These are phyloP conservation scores for Ligustrum vulgare DNA, from an alignment of 257 asterid species.

Conservation along the genomic window DNA sequence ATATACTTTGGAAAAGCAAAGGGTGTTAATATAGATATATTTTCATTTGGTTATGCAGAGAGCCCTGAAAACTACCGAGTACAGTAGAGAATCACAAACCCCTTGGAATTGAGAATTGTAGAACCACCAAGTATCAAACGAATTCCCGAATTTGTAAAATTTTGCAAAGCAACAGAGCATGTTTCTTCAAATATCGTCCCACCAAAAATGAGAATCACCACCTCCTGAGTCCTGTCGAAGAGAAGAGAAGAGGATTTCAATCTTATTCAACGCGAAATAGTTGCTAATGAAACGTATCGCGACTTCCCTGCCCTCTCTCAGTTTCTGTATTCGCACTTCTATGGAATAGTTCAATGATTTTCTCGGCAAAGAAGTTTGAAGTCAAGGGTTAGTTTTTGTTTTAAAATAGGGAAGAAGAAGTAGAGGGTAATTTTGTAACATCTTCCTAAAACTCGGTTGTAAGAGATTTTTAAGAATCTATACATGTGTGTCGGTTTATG, in stretches of 20 bases:
- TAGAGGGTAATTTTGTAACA: no score
- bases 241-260: neutral
- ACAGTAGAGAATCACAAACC: conserved; percentile 39
- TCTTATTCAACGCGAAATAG: neutral
- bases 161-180: conserved; percentile 76
- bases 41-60: neutral
- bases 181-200: conserved; percentile 98
- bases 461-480: no score
- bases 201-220: conserved; percentile 81
- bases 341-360: no score
- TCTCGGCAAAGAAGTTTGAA: no score
- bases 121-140: conserved; percentile 97
- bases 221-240: conserved; percentile 81
- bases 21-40: neutral
- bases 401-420: no score
- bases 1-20: no score
- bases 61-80: neutral
- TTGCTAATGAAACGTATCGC: neutral
- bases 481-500: no score
- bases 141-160: conserved; percentile 75
- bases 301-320: no score
- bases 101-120: conserved; percentile 76
- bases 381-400: no score
- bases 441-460: no score
- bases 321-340: no score